Evolutionary conservation across 352 stramenopile species (phyloP).

Genomic region (Phytophthora pseudosyringae): DNA sequence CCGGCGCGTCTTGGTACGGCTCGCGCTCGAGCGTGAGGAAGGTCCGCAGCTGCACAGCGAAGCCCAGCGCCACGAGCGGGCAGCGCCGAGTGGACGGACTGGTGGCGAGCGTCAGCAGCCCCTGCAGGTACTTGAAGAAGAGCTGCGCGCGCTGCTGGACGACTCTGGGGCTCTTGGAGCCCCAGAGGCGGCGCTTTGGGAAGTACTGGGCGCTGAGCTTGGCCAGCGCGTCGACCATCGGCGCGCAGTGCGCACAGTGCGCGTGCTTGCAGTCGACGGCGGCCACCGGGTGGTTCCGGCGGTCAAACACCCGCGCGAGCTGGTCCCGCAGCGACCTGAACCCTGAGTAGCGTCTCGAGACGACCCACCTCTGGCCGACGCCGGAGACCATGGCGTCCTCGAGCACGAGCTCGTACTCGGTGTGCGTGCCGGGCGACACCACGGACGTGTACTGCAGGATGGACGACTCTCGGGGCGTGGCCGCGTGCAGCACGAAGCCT

Average conservation of each 20-base stretch:
- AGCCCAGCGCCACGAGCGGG: constrained; percentile 53
- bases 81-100: constrained; percentile 63
- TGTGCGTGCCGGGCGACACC: constrained; percentile 51
- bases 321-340: constrained; percentile 72
- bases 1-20: constrained; percentile 48
- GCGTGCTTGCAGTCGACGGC: constrained; percentile 19
- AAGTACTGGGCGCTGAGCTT: constrained; percentile 54
- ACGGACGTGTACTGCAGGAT: constrained; percentile 59
- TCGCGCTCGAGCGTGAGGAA: constrained; percentile 68
- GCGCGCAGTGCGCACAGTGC: constrained; percentile 72
- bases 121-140: constrained; percentile 66
- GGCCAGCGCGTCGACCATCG: constrained; percentile 51
- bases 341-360: constrained; percentile 70
- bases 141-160: constrained; percentile 50
- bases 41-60: constrained; percentile 58
- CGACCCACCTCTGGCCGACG: constrained; percentile 55
- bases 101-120: constrained; percentile 59
- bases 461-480: constrained; percentile 61
- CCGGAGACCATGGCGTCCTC: constrained; percentile 26
- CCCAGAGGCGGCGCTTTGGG: constrained; percentile 67
- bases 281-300: constrained; percentile 21
- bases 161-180: constrained; percentile 49
- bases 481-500: constrained; percentile 66
- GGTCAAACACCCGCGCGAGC: constrained; percentile 54
- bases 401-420: constrained; percentile 72